Conservation (phyloP, 257 asterid species). For the Fraxinus quadrangulata region DNA sequence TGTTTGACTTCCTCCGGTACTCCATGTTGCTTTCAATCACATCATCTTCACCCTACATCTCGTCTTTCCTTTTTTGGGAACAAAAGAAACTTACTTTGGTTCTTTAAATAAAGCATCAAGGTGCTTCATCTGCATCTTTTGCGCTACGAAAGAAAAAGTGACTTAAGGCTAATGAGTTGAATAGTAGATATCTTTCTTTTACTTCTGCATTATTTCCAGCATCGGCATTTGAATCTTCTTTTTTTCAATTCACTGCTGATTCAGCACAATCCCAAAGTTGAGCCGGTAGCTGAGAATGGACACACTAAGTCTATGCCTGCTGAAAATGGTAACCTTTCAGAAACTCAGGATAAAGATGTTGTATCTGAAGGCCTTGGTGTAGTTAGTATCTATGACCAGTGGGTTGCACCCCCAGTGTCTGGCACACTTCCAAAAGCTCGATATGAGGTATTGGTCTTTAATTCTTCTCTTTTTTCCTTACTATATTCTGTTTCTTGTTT, state of each 20-base stretch:
- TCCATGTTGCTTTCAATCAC: background rate
- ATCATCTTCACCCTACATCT: conserved; percentile 5
- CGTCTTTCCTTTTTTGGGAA: background rate
- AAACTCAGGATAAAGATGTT: conserved; percentile 79
- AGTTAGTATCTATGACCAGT: conserved; percentile 79
- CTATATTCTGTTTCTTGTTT: conserved; percentile 1
- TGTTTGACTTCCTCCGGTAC: background rate
- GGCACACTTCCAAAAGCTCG: conserved; percentile 75
- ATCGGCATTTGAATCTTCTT: conserved; percentile 17
- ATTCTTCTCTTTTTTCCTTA: conserved; percentile 16
- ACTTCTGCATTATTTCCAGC: conserved; percentile 13
- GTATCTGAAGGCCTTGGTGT: conserved; percentile 64
- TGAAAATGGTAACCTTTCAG: conserved; percentile 68
- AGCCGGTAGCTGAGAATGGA: conserved; percentile 59
- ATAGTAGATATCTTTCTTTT: conserved; percentile 16
- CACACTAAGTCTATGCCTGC: conserved; percentile 58
- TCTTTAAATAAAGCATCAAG: conserved; percentile 12
- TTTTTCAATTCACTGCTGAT: conserved; percentile 29
- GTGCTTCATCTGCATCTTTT: conserved; percentile 13
- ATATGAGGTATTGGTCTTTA: conserved; percentile 61
- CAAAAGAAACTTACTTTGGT: conserved; percentile 18
- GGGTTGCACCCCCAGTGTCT: conserved; percentile 81
- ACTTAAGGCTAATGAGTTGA: conserved; percentile 10
- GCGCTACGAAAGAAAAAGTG: conserved; percentile 18
- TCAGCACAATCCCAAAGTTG: conserved; percentile 63